These are phyloP conservation scores for Acanthamoeba culbertsoni DNA, from an alignment of 208 protist genomes.

Conservation along the genomic window DNA sequence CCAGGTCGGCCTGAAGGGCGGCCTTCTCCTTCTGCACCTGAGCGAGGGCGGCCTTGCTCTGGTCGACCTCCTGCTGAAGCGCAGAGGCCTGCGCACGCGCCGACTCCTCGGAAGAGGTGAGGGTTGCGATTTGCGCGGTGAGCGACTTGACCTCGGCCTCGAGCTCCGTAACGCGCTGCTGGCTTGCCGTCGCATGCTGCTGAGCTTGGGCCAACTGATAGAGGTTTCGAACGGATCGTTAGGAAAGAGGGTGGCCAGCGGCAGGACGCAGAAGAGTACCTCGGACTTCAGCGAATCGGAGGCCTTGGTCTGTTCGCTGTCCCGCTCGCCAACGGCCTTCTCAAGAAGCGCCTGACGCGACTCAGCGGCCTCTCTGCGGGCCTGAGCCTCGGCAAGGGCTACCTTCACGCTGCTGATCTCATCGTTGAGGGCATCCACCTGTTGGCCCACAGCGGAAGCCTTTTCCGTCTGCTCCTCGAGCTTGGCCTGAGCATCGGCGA, in stretches of 20 bases:
- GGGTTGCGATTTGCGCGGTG: not conserved
- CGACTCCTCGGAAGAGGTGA: not conserved
- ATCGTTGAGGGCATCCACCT: not conserved
- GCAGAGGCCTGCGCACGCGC: not conserved
- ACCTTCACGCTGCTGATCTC: not conserved
- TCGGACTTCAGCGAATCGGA: not conserved
- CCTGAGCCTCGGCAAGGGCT: not conserved
- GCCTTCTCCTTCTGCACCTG: constrained; percentile 36
- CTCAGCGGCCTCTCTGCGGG: not conserved
- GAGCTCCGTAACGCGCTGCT: not conserved
- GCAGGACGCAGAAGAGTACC: not conserved
- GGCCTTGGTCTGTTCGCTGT: not conserved
- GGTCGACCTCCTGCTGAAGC: not conserved
- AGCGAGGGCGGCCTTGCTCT: not conserved
- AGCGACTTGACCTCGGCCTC: not conserved
- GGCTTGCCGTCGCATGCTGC: not conserved
- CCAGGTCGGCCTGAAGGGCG: not conserved
- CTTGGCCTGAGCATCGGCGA: not conserved
- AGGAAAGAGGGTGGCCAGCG: not conserved
- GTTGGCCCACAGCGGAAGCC: not conserved
- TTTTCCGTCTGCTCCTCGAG: constrained; percentile 37
- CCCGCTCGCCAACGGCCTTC: not conserved
- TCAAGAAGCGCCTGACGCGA: not conserved
- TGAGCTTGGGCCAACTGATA: not conserved
- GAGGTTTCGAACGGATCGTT: not conserved